These are phyloP conservation scores for Cordyceps farinosa DNA, from an alignment of 2,329 filamentous ascomycete genomes.

Conservation along the genomic window DNA sequence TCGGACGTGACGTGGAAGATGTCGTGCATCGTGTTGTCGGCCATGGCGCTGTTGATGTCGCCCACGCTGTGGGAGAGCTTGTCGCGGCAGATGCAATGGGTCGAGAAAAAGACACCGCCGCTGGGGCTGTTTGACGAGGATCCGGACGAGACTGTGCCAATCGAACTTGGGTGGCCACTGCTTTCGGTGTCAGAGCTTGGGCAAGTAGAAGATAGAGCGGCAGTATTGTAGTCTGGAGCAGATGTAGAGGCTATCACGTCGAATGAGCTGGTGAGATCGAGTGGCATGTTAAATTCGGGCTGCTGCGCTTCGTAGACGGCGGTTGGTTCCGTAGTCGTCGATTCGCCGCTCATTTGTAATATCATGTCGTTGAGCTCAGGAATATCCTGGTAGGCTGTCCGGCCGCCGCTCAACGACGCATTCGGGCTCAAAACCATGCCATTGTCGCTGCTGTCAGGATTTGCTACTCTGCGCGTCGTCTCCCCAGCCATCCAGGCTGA, in stretches of 20 bases:
- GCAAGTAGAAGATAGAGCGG: neutral
- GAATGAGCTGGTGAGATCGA: neutral
- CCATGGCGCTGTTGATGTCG: neutral
- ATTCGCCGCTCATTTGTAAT: neutral
- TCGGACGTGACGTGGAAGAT: neutral
- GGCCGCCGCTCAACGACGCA: neutral
- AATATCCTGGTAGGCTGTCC: neutral
- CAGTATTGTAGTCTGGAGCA: neutral
- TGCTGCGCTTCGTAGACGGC: neutral
- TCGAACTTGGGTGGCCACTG: too few species aligned
- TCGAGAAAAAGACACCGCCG: neutral
- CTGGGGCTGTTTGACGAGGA: neutral
- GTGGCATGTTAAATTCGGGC: neutral
- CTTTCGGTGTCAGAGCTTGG: neutral
- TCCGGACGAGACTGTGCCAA: neutral
- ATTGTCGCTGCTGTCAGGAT: neutral
- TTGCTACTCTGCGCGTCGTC: too few species aligned
- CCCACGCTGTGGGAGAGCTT: neutral
- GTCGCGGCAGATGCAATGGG: neutral
- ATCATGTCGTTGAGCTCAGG: neutral
- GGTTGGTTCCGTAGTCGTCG: neutral
- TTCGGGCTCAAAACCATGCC: neutral
- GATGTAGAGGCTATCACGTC: neutral
- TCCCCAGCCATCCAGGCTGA: neutral
- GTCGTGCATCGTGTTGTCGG: neutral